Evolutionary conservation across 371 early-diverging fungal genomes (phyloP), one percentile per base, ranked within the genome.

Genomic region (Saksenaea vasiformis): DNA sequence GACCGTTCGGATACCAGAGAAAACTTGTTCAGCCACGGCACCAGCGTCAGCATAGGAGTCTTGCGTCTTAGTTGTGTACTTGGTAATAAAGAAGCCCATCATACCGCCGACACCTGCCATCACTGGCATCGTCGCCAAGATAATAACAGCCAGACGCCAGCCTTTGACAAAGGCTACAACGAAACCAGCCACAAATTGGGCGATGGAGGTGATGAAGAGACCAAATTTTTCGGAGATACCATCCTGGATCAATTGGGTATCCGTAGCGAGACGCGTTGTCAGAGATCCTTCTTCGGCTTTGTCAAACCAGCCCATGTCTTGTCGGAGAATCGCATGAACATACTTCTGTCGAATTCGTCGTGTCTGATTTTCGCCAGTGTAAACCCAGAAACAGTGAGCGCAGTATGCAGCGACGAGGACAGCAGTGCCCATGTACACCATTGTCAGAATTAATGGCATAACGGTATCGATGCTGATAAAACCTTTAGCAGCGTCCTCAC

Each of bases 301-400:
- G 65, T 98, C 98, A 71, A 94, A 95, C 89, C 91, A 98, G 17
- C 86, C 87, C 58, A 94, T 85, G 44, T 97, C 92, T 70, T 96
- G 95, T 13, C 91, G 85, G 27, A 98, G 78, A 38, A 94, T 80
- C 0, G 93, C 76, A 35, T 77, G 81, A 39, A 94, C 85, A 56
- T 89, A 92, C 13, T 56, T 59, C 62, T 85, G 80, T 14, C 92
- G 87, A 62, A 93, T 82, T 24, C 88, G 77, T 69, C 66, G 71
- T 68, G 70, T 77, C 57, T 70, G 76, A 17, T 71, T 70, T 44
- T 78, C 80, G 35, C 73, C 78, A 3, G 76, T 64, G 34, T 69
- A 58, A 51, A 72, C 65, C 76, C 76, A 75, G 53, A 75, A 67
- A 27, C 65, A 60, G 17, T 69, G 61, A 24, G 67, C 67, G 17